A percentile compares a stretch with the other conserved stretches of the same genome.
These are phyloP conservation scores for Myriosclerotinia scirpicola DNA, from an alignment of 2,329 filamentous ascomycete species.

Conservation along the genomic window DNA sequence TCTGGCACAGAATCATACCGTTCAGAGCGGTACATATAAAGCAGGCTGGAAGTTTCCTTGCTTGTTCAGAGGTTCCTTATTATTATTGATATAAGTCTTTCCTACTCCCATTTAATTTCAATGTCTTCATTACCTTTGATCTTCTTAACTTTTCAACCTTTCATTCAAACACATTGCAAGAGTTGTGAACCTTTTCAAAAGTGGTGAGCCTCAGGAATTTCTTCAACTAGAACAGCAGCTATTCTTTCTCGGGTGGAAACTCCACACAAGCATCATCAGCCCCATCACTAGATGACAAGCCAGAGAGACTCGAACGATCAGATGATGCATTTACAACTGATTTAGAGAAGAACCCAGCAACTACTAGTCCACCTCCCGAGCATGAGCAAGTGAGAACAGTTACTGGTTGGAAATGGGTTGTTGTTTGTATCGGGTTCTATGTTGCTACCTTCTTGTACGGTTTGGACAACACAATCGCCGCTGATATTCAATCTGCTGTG, in stretches of 20 bases:
- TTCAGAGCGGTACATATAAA: constrained; percentile 8
- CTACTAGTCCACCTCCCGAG: constrained; percentile 5
- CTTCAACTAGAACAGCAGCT: neutral
- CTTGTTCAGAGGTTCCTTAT: neutral
- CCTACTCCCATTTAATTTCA: neutral
- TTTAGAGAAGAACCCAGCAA: constrained; percentile 15
- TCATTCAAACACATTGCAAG: neutral
- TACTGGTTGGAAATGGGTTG: constrained; percentile 37
- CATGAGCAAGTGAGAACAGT: constrained; percentile 13
- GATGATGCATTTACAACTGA: constrained; percentile 15
- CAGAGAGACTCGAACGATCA: constrained; percentile 1
- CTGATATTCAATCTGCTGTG: constrained; percentile 47
- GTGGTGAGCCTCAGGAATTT: neutral
- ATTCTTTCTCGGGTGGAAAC: neutral
- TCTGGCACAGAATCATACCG: constrained; percentile 6
- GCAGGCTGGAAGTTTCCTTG: neutral
- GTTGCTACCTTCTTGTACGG: constrained; percentile 20
- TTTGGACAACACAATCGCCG: constrained; percentile 41
- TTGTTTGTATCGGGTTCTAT: constrained; percentile 25
- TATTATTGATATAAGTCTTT: constrained; percentile 17
- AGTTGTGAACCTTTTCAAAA: neutral
- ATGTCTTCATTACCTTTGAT: neutral
- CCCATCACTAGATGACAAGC: constrained; percentile 8
- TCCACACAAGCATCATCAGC: neutral
- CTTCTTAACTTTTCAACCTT: neutral